Evolutionary conservation across 371 early-diverging fungal genomes (phyloP), one percentile per base, ranked within the genome.

Genomic region (Mortierella sp.): DNA sequence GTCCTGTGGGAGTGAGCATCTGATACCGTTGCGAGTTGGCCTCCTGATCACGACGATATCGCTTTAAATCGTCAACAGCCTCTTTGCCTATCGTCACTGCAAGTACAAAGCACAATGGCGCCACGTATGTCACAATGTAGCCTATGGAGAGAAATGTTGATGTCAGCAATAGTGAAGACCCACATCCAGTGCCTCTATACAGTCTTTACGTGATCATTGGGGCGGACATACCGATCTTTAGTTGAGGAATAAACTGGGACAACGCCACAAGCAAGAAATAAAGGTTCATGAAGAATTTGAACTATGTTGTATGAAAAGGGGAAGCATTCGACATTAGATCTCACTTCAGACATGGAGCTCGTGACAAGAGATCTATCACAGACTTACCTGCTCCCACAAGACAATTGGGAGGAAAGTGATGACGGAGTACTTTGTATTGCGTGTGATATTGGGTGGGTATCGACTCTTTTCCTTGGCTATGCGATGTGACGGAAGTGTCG

Each of bases 191-290:
- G 37, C 22, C 14, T n/a, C 37, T 22, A 25, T 48, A 48, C 25
- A 24, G 4, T 34, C 34, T 34, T 10, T 34, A 10, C 34, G 10
- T 34, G 34, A 13, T 16, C 27, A 12, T n/a, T 51, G 25, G 16
- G n/a, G 27, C 29, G 19, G 25, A 37, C 65, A 65, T 85, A 85
- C 92, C 93, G 40, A 93, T 93, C 72, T 91, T 89, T 54, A 97
- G 83, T 21, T 91, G 89, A 12, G 96, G 96, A 17, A 97, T 85
- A 67, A 96, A 90, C 81, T 99, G 99, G 19, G 96, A 94, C 53
- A 99, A 73, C 10, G 98, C 96, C 7, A 99, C 96, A 19, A 98
- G 81, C 50, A 99, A 81, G 72, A 99, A 99, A 76, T 97, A 99
- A 53, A 98, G 71, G 78, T 99, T 99, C 82, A 98, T 96, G 65